Percentiles rank a stretch among this genome's conserved stretches.
Conservation (phyloP, 2,329 filamentous ascomycete genomes). For the Balansia obtecta region DNA sequence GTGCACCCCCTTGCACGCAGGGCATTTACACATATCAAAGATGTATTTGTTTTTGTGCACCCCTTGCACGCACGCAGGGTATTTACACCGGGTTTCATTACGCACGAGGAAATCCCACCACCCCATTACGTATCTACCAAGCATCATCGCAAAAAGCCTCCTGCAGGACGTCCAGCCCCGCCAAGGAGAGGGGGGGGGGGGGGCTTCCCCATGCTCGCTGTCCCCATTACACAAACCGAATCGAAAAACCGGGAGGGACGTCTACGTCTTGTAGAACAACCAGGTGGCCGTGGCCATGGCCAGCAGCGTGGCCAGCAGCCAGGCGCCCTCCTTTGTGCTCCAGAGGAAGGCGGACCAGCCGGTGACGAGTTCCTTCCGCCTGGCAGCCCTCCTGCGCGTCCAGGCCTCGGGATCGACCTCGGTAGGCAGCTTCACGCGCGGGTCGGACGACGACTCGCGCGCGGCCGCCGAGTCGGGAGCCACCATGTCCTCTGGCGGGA, state of each 20-base stretch:
- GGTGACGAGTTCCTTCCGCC: constrained; percentile 32
- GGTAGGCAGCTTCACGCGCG: constrained; percentile 33
- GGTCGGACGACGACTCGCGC: constrained; percentile 19
- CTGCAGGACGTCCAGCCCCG: too few relatives aligned
- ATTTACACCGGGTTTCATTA: too few relatives aligned
- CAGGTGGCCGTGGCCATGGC: constrained; percentile 31
- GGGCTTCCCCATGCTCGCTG: too few relatives aligned
- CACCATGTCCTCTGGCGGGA: constrained; percentile 27
- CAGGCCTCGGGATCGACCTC: constrained; percentile 43
- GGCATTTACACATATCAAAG: too few relatives aligned
- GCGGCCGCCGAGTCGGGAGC: constrained; percentile 19
- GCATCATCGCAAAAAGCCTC: too few relatives aligned
- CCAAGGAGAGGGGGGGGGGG: too few relatives aligned
- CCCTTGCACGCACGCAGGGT: too few relatives aligned
- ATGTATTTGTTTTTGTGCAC: too few relatives aligned
- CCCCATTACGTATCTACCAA: too few relatives aligned
- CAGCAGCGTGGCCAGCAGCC: constrained; percentile 30
- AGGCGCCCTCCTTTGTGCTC: constrained; percentile 38
- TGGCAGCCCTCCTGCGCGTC: constrained; percentile 34
- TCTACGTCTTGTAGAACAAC: constrained; percentile 23
- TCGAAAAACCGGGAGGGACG: background rate
- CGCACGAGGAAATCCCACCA: too few relatives aligned
- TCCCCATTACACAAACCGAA: too few relatives aligned
- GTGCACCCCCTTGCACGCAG: too few relatives aligned
- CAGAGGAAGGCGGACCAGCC: constrained; percentile 44